A percentile compares a stretch with the other conserved stretches of the same genome.
Conservation (phyloP, 2,329 filamentous ascomycete genomes). For the Diplodia intermedia region DNA sequence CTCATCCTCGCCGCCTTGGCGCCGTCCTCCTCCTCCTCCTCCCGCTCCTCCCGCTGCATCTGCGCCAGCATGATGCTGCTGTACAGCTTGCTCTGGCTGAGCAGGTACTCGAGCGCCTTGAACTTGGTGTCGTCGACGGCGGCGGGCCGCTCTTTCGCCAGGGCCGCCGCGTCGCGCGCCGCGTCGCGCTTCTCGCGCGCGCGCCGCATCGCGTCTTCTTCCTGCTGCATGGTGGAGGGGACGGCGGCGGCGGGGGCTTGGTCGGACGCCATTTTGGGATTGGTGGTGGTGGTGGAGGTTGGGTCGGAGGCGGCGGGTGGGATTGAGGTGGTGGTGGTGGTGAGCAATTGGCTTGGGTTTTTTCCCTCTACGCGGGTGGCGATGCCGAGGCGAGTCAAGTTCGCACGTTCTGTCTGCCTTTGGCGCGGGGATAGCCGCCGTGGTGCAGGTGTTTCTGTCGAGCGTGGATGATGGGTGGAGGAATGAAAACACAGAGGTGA, state of each 20-base stretch:
- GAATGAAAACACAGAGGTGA: background rate
- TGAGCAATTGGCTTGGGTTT: background rate
- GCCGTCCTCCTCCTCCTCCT: constrained; percentile 52
- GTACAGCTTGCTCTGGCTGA: constrained; percentile 61
- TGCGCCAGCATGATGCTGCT: constrained; percentile 60
- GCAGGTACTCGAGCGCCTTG: constrained; percentile 59
- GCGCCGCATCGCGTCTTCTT: constrained; percentile 55
- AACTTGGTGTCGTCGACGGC: constrained; percentile 55
- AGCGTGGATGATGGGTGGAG: background rate
- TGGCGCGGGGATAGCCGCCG: background rate
- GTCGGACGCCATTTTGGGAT: background rate
- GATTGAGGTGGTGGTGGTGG: background rate
- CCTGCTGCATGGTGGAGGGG: constrained; percentile 45
- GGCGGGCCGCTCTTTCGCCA: constrained; percentile 53
- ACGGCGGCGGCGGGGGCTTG: constrained; percentile 33
- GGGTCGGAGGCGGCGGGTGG: background rate
- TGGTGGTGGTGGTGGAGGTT: constrained; percentile 27
- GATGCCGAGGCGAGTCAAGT: background rate
- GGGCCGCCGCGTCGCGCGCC: constrained; percentile 51
- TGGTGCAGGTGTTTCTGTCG: no score
- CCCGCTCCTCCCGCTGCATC: constrained; percentile 57
- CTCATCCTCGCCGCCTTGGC: constrained; percentile 50
- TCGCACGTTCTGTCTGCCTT: background rate
- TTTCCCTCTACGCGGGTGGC: constrained; percentile 1
- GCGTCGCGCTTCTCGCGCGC: constrained; percentile 53